These are phyloP conservation scores for Fragilaria crotonensis DNA, from an alignment of 108 stramenopile species.

Conservation along the genomic window DNA sequence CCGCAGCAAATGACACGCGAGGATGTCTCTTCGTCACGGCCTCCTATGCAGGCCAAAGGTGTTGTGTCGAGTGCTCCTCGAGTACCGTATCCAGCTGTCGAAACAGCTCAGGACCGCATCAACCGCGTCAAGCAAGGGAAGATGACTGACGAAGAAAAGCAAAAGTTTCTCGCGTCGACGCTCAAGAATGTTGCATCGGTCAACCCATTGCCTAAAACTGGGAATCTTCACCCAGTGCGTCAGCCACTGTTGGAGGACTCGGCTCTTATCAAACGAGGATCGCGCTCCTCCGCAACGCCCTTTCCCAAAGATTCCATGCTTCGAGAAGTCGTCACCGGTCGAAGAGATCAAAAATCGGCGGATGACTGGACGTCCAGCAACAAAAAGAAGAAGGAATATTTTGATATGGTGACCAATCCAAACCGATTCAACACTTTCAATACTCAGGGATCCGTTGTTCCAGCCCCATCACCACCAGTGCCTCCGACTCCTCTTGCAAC, in stretches of 20 bases:
- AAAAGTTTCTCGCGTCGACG: slow-evolving; percentile 29
- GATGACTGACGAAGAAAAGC: slow-evolving; percentile 57
- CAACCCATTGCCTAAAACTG: slow-evolving; percentile 16
- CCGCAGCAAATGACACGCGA: too few relatives aligned
- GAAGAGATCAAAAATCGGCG: slow-evolving; percentile 6
- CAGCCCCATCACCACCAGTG: background rate
- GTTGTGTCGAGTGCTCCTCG: too few relatives aligned
- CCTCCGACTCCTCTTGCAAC: background rate
- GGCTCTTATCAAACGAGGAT: background rate
- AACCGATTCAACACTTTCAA: slow-evolving; percentile 38
- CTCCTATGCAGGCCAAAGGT: too few relatives aligned
- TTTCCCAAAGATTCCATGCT: slow-evolving; percentile 27
- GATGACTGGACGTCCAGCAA: slow-evolving; percentile 8
- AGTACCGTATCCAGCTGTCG: too few relatives aligned
- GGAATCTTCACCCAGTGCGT: too few relatives aligned
- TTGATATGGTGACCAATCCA: slow-evolving; percentile 46
- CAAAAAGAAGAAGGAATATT: slow-evolving; percentile 40
- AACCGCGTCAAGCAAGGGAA: slow-evolving; percentile 42
- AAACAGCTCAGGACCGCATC: slow-evolving; percentile 36
- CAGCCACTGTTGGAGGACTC: slow-evolving; percentile 12
- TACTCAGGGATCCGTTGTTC: background rate
- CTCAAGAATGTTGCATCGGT: slow-evolving; percentile 24
- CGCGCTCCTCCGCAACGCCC: slow-evolving; percentile 1
- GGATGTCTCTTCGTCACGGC: too few relatives aligned
- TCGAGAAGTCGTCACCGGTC: slow-evolving; percentile 32